Percentiles rank a stretch among this genome's conserved stretches.
phyloP scores from a whole-genome alignment of 805 yeast species.

The Groenewaldozyma tartarivorans region DNA sequence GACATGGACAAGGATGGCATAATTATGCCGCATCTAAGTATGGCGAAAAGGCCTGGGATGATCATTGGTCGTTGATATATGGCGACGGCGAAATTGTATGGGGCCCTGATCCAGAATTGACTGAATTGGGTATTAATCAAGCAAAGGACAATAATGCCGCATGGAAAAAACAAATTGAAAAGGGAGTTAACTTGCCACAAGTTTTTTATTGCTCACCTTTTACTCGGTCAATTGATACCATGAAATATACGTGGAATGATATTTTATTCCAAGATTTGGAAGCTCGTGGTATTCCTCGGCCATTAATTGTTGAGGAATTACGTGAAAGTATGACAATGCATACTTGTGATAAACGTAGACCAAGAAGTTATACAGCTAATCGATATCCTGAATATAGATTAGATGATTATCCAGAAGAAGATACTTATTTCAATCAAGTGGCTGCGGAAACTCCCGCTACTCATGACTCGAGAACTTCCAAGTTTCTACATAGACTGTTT shows the following conservation, averaged over 20 bases:
- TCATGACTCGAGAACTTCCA: conserved; percentile 37
- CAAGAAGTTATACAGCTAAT: conserved; percentile 30
- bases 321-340: conserved; percentile 44
- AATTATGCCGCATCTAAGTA: conserved; percentile 38
- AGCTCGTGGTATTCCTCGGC: conserved; percentile 17
- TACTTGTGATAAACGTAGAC: conserved; percentile 39
- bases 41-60: conserved; percentile 39
- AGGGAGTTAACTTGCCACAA: conserved; percentile 30
- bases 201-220: conserved; percentile 42
- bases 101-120: conserved; percentile 42
- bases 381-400: conserved; percentile 39
- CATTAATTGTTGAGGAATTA: conserved; percentile 36
- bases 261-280: conserved; percentile 14
- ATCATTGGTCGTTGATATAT: conserved; percentile 32
- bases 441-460: conserved; percentile 36
- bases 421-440: conserved; percentile 33
- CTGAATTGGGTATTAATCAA: conserved; percentile 36
- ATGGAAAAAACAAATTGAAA: conserved; percentile 31
- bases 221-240: conserved; percentile 41
- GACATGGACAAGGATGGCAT: conserved; percentile 50
- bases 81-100: conserved; percentile 41
- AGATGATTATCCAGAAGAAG: conserved; percentile 31
- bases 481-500: conserved; percentile 39
- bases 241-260: conserved; percentile 38
- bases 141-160: conserved; percentile 36